Percentiles rank a stretch among this genome's conserved stretches.
Conservation (phyloP, 331 rosid species). For the Stylosanthes scabra region DNA sequence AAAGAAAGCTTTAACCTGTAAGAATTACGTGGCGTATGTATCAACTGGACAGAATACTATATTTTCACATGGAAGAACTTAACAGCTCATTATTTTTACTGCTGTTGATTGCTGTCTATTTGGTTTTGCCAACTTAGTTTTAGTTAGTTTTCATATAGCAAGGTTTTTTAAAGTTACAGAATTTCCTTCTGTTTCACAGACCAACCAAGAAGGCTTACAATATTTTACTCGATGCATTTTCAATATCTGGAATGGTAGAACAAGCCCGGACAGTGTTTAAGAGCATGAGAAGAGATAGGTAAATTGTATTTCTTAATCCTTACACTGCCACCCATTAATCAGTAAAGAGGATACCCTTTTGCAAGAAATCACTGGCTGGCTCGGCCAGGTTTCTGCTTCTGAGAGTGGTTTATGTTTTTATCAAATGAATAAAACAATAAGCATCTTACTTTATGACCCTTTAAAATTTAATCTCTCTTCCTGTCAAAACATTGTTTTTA, state of each 20-base stretch:
- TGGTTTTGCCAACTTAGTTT: conserved; percentile 15
- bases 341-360: conserved; percentile 3
- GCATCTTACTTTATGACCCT: neutral
- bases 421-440: neutral
- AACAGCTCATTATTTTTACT: neutral
- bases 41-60: neutral
- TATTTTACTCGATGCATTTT: conserved; percentile 89
- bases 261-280: conserved; percentile 87
- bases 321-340: conserved; percentile 23
- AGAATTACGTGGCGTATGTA: neutral
- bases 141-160: neutral
- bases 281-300: conserved; percentile 98
- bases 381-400: no score
- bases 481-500: conserved; percentile 6
- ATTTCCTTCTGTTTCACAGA: conserved; percentile 52
- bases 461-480: conserved; percentile 8
- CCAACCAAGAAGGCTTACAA: conserved; percentile 95
- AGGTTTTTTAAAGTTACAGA: neutral
- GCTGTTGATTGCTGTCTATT: neutral
- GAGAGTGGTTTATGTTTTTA: conserved; percentile 1
- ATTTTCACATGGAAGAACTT: neutral
- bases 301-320: conserved; percentile 34
- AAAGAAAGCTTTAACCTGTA: conserved; percentile 1
- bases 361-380: neutral
- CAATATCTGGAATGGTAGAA: conserved; percentile 94